Evolutionary conservation across 129 eudicot species (phyloP).

Genomic region (Flaveria brownii): DNA sequence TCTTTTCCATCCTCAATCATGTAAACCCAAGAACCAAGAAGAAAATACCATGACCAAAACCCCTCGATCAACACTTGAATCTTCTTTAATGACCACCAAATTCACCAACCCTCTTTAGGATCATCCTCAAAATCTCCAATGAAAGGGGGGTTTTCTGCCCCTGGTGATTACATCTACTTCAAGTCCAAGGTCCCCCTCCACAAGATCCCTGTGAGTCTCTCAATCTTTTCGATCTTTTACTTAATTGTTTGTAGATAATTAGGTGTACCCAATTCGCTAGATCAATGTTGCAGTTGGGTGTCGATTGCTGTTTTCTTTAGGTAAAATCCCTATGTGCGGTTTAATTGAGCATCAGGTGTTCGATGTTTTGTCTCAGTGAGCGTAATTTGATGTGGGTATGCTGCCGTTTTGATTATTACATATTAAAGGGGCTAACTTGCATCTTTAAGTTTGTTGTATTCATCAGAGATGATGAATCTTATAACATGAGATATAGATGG

Average conservation of each 20-base stretch:
- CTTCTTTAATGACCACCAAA: conserved; percentile 21
- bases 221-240: conserved; percentile 8
- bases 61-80: conserved; percentile 23
- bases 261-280: background rate
- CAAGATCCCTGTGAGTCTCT: conserved; percentile 84
- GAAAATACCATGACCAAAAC: background rate
- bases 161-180: conserved; percentile 98
- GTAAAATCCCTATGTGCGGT: conserved; percentile 17
- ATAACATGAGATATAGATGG: background rate
- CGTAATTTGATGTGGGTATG: conserved; percentile 8
- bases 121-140: conserved; percentile 38
- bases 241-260: background rate
- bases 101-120: conserved; percentile 8
- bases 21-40: background rate
- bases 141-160: conserved; percentile 82
- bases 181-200: conserved; percentile 99
- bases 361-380: conserved; percentile 19
- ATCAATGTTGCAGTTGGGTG: background rate
- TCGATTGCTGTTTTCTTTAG: background rate
- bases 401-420: background rate
- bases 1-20: conserved; percentile 25
- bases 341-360: conserved; percentile 16
- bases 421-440: background rate
- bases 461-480: background rate
- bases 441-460: background rate